These are phyloP conservation scores for Penicillium pancosmium DNA, from an alignment of 495 filamentous ascomycete genomes.

Conservation along the genomic window DNA sequence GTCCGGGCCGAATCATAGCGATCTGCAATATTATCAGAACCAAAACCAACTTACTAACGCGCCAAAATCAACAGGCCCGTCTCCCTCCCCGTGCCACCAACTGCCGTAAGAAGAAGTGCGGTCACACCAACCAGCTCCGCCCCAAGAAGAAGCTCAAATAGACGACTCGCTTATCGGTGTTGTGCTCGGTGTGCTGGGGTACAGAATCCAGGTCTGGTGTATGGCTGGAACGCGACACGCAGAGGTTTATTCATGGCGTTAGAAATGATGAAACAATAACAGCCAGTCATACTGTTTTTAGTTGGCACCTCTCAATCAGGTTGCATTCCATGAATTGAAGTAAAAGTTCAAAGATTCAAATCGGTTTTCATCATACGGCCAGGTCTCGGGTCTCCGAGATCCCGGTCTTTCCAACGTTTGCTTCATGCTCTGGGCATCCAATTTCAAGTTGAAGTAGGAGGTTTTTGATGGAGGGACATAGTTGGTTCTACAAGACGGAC, in stretches of 20 bases:
- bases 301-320: conserved; percentile 44
- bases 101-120: conserved; percentile 99
- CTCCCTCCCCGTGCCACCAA: conserved; percentile 98
- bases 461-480: no score
- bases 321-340: conserved; percentile 48
- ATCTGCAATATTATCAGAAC: neutral
- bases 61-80: conserved; percentile 64
- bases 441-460: no score
- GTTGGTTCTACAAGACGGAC: no score
- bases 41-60: conserved; percentile 20
- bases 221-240: conserved; percentile 45
- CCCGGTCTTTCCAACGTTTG: no score
- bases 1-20: neutral
- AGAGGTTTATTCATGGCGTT: conserved; percentile 50
- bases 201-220: conserved; percentile 36
- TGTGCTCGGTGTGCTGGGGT: conserved; percentile 50
- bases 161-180: conserved; percentile 47
- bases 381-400: neutral
- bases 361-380: conserved; percentile 6
- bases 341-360: conserved; percentile 43
- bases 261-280: conserved; percentile 50
- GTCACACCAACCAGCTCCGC: conserved; percentile 99
- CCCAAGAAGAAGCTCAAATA: conserved; percentile 99
- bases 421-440: no score
- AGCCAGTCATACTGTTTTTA: conserved; percentile 49